Evolutionary conservation across 495 filamentous ascomycete species (phyloP), one percentile per base, ranked within the genome.

Genomic region (Aspergillus steynii): DNA sequence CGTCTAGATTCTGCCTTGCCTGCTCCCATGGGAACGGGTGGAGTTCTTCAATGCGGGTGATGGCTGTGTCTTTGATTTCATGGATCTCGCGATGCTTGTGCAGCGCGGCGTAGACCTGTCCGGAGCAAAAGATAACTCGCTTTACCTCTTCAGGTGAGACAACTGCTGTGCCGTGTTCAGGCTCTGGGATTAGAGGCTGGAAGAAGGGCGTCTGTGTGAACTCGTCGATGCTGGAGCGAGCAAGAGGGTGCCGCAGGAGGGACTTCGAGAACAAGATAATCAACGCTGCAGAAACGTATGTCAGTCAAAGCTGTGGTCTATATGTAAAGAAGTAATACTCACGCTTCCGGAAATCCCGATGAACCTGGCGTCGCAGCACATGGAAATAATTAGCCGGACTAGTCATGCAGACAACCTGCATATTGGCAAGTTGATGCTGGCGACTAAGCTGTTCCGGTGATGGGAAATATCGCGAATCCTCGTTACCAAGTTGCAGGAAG

Each of bases 391-490:
- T 96, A 54, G 92, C 77, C 12, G 92, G 92, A 4, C 83, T 86
- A 12, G 90, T 96, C 85, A 90, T 88, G 80, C 90, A 93, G 52
- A 84, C 88, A 71, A 96, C 85, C 77, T 96, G 92, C 89, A 96
- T 93, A 74, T 96, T 96, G 79, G 88, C 92, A 74, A 96, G 92
- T 74, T 96, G 92, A 75, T 96, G 92, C 71, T 96, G 92, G 64
- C 92, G 89, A 7, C 93, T 85, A 42, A 95, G 83, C 77, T 92
- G 92, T 47, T 92, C 88, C 12, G 78, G 74, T 0, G 83, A 76
- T 47, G 92, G 91, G 82, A 91, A 95, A 61, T 92, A 80, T 50
- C 91, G 86, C 9, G 92, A 89, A 69, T 96, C 92, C 72, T 96
- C 92, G 75, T 95, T 94, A 77, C 88, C 92, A 55, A 96, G 83